Base-by-base conservation (phyloP, 345 rosid species). In the Moricandia arvensis region DNA sequence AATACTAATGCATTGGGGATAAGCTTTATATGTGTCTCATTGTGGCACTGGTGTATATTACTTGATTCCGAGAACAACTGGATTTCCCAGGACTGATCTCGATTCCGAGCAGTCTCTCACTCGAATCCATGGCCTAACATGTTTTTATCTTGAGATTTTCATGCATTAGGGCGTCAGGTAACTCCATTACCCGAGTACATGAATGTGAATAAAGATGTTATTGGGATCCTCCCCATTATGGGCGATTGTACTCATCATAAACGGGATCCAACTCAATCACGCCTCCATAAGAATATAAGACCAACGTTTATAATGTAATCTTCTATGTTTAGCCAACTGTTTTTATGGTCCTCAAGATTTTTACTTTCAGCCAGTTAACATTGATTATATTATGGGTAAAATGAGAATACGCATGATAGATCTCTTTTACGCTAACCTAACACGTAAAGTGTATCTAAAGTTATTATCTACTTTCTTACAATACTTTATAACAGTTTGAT, bases 391-490 rank as follows among this genome's bases (percentile, higher is more conserved):
- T 47, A 47, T 47, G 31, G 60, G 31, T 55, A 24, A 21, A 55
- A 55, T 24, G 60, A 55, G 6, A 43, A 15, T 45, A 62, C 30
- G 31, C 70, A 63, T 63, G 31, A 60, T 30, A 3, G 5, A 9
- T 47, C 10, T 49, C 35, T 33, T 47, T 62, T 61, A 71, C 49
- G 77, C 71, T 66, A 74, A 38, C 59, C 59, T 30, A 41, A 74
- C 71, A 58, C 71, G 77, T 65, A 27, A 57, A 55, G 65, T 65
- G 16, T 63, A 16, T 53, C 63, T 33, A 0, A 71, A 24, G 62
- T 71, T 53, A 60, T 59, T 27, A 15, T 59, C 17, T 10, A 27
- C 2, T 37, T 26, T 37, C 74, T 59, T 71, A 11, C 26, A 5
- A 37, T 59, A 15, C 3, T 54, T 11, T 15, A 1, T 4, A 7